Evolutionary conservation across 2,329 filamentous ascomycete species (phyloP), one percentile per base, ranked within the genome.

Genomic region (Claviceps fusiformis): DNA sequence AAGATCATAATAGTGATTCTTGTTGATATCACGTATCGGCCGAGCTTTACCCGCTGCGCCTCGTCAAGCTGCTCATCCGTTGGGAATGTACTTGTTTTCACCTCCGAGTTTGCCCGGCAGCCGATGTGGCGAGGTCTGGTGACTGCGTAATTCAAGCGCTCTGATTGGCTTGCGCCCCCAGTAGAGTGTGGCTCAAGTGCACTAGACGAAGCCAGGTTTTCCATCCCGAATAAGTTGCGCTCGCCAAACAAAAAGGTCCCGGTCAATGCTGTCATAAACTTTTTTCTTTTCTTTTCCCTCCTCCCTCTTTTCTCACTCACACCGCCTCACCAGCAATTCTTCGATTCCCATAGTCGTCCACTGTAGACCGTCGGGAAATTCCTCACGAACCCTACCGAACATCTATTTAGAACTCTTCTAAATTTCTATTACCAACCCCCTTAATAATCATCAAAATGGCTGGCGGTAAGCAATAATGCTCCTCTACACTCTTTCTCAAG

Each of bases 181-280:
- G 67, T 61, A 64, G 53, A 56, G 8, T 62, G 67, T 71, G 70
- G 68, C 68, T 67, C 60, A 57, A 29, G 8, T 15, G 43, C 7
- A 47, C 54, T 13, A 10, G 52, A 17, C 9, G 33, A 29, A 29
- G 45, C 39, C 43, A 24, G 43, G 43, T 52, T 51, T 52, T 37
- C 41, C 17, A 17, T 41, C 15, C 15, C n/a, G 8, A 41, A 41
- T n/a, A 41, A 11, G 13, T 15, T 39, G 13, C 10, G 43, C 56
- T 55, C 51, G 54, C 47, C 48, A 50, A 52, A 49, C 45, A 51
- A 37, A 47, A 27, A 11, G 35, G 3, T 37, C 43, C 56, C 58
- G 56, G 62, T 63, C 64, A 68, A 70, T 71, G 68, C 65, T 69
- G 70, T 72, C 69, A 70, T 71, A 66, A 70, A 68, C 61, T 63